A percentile compares a stretch with the other conserved stretches of the same genome.
Evolutionary conservation across 306 rosid genomes (phyloP).

Genomic region (Lupinus albus): DNA sequence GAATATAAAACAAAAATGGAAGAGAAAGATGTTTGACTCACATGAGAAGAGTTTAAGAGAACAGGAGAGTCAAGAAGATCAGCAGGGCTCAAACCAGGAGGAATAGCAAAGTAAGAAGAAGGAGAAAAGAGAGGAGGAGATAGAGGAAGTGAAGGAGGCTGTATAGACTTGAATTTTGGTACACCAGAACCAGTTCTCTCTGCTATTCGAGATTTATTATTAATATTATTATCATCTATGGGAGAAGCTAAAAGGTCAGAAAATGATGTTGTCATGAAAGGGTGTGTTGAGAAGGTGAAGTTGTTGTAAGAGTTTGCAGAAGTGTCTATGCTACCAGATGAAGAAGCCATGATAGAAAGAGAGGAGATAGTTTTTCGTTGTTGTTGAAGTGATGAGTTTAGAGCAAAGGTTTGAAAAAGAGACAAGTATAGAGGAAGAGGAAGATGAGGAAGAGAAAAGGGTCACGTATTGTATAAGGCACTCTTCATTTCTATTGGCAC

Average conservation of each 20-base stretch:
- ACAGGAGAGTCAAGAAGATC: constrained; percentile 91
- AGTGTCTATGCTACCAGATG: constrained; percentile 69
- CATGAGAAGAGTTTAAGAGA: constrained; percentile 64
- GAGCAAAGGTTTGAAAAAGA: constrained; percentile 24
- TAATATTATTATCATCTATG: neutral
- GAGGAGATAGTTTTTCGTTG: neutral
- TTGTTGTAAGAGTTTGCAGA: constrained; percentile 59
- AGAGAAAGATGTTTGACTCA: constrained; percentile 31
- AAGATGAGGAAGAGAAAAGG: constrained; percentile 19
- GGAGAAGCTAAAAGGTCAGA: constrained; percentile 70
- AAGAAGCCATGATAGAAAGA: constrained; percentile 50
- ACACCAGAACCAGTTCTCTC: constrained; percentile 64
- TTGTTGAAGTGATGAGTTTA: neutral
- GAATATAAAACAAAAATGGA: no score
- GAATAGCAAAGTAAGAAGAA: constrained; percentile 78
- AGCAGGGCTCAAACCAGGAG: constrained; percentile 83
- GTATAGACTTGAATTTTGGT: constrained; percentile 83
- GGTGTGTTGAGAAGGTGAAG: constrained; percentile 72
- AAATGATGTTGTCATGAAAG: constrained; percentile 70
- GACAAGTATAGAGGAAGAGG: no score
- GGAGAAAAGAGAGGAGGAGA: constrained; percentile 79
- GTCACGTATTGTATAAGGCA: constrained; percentile 56
- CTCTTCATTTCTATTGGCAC: constrained; percentile 22
- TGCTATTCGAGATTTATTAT: constrained; percentile 39
- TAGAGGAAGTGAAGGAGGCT: constrained; percentile 83